Evolutionary conservation across 371 early-diverging fungal genomes (phyloP), one percentile per base, ranked within the genome.

Genomic region (Mucor lusitanicus): DNA sequence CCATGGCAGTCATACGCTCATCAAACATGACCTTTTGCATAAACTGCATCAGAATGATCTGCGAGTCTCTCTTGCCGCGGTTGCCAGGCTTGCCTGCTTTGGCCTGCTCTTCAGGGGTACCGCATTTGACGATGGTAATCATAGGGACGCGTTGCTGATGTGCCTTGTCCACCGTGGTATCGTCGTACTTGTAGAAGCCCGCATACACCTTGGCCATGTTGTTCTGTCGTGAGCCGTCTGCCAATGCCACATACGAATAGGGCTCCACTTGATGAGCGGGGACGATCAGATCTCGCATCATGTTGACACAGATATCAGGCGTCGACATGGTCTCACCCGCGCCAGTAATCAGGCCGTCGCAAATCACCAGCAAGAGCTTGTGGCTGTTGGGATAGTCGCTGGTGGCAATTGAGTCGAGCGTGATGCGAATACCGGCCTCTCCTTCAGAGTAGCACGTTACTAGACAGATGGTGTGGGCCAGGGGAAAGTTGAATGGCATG

Each of bases 1-100:
- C 99, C 23, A 99, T 84, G 53, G 90, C 87, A 0, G 96, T 96
- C 94, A 99, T 92, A 48, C 97, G 91, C 73, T 97, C 97, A 63
- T 96, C 90, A 85, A 96, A 98, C 80, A 95, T 90, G 60, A 97
- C 92, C 65, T 94, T 92, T 73, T 93, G 90, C 77, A 99, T 88
- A 85, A 99, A 99, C 54, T 92, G 88, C 98, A 99, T 99, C 40
- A 99, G 77, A 63, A 99, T 89, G 61, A 99, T 91, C 82, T 99
- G 99, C 39, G 96, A 96, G 74, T 99, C 99, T 63, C 99, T 91
- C 82, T 99, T 99, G 59, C 99, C 99, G 61, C 99, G 87, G 78
- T 99, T 98, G 23, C 98, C 98, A 1, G 96, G 92, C 73, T 93
- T 92, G 33, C 86, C 73, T 57, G 83, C 71, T 21, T 88, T 89